phyloP scores from a whole-genome alignment of 2,329 filamentous ascomycete genomes.

The Alternaria longipes region DNA sequence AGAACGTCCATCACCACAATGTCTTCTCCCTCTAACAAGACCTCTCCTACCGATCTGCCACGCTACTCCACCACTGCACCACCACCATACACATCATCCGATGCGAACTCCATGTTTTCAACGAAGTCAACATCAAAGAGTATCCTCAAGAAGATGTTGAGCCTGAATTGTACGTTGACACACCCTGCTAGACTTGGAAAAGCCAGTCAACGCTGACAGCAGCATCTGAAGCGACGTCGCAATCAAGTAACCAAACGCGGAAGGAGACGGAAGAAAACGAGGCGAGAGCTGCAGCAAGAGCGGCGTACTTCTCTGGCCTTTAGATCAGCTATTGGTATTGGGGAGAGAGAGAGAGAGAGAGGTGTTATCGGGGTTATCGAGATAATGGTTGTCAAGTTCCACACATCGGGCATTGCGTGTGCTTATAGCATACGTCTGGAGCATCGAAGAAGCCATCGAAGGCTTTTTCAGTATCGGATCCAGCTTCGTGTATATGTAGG shows the following conservation, averaged over 20 bases:
- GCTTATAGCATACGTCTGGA: neutral
- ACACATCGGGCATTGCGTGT: neutral
- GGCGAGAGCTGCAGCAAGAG: conserved; percentile 20
- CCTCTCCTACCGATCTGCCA: conserved; percentile 1
- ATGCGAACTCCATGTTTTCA: conserved; percentile 18
- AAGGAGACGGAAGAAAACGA: conserved; percentile 11
- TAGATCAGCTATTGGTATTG: neutral
- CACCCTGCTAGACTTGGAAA: neutral
- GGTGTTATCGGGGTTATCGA: neutral
- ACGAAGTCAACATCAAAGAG: conserved; percentile 27
- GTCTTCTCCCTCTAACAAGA: conserved; percentile 5
- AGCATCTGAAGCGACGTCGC: conserved; percentile 2
- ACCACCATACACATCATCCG: conserved; percentile 21
- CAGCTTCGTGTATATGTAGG: neutral
- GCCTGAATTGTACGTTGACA: conserved; percentile 19
- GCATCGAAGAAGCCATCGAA: neutral
- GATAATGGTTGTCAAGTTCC: neutral
- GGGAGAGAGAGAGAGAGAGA: neutral
- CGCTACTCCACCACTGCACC: conserved; percentile 12
- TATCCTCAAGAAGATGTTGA: conserved; percentile 23
- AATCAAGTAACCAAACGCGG: conserved; percentile 4
- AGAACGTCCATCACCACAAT: conserved; percentile 1
- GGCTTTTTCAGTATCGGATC: neutral
- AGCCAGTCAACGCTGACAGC: neutral
- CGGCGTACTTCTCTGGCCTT: conserved; percentile 16